Base-by-base conservation (phyloP, 805 yeast species). In the Lachancea sp. region DNA sequence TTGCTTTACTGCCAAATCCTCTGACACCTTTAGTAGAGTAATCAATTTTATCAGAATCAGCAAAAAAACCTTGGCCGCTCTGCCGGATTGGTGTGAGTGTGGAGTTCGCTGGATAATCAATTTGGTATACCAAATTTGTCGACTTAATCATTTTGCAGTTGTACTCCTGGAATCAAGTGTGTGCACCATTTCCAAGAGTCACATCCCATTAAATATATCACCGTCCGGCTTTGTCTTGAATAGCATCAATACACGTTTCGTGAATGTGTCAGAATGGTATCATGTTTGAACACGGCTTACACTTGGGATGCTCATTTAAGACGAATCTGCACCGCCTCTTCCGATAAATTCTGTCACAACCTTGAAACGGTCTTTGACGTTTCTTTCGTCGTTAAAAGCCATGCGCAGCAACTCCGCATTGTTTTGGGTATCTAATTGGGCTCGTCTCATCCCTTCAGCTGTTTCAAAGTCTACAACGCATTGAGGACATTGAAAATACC, bases 311-410 rank as follows among this genome's bases (percentile, higher is more conserved):
- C 24, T 29, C 34, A 29, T 15, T 40, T 21, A 24, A 7, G 50
- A 28, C 45, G 61, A 60, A 36, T 80, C 86, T 77, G 89, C 74
- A 0, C 83, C 90, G 2, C 98, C 98, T 43, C 88, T 74, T 2
- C 96, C 95, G 33, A 89, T 74, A 58, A 81, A 89, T 41, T 86
- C 94, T 43, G 82, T 74, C 38, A 90, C 74, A 3, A 80, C 80
- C 54, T 78, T 81, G 59, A 89, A 81, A 48, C 84, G 73, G 49
- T 83, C 85, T 4, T 62, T 71, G 29, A 71, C 62, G 2, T 64
- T 65, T 2, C 58, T 63, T n/a, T 66, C 52, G 29, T 70, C 77
- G 18, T 65, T 53, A 42, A 92, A 60, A 4, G 80, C 70, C 24
- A 71, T 67, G 38, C 74, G 67, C 53, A 92, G 81, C 39, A 81